Base-by-base conservation (phyloP, 2,329 filamentous ascomycete genomes). In the Trichoderma asperellum region DNA sequence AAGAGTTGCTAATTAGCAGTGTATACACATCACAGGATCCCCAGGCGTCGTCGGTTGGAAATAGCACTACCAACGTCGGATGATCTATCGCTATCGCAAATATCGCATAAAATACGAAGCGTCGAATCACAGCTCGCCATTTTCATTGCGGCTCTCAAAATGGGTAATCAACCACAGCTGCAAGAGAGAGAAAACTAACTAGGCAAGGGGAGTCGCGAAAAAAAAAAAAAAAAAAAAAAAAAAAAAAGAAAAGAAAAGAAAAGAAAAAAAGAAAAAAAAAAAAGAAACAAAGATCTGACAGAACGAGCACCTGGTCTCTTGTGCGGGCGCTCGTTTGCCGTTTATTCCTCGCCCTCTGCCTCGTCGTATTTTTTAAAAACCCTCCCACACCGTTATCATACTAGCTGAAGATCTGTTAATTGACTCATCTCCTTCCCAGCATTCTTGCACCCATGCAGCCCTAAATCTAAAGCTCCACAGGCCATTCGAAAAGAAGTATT, bases 261-360 rank as follows among this genome's bases (percentile, higher is more conserved):
- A 24, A n/a, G n/a, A n/a, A 57, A 32, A 10, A 35, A 5, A 47
- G 49, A 24, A 24, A 24, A 24, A 24, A 24, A 21, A 24, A n/a
- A 24, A n/a, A 43, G 34, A 58, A 49, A 66, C 34, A 67, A 59
- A 43, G 35, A 55, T 67, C 64, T 59, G 64, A 67, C 64, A 67
- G 47, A 49, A 47, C 40, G 2, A 40, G 40, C 55, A 40, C 64
- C 35, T 67, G 55, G 64, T 43, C 55, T 24, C 53, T 24, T 52
- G 7, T 59, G 64, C 64, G 64, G 55, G 55, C 64, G 64, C 64
- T 59, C 64, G 64, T 67, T n/a, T 67, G 64, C 27, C 27, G 47
- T 56, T 53, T 32, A 43, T n/a, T 43, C 6, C 18, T 43, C 40
- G 40, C 35, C 34, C 37, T n/a, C 29, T 66, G 29, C 49, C 7